A percentile compares a stretch with the other conserved stretches of the same genome.
Conservation (phyloP, 2,329 filamentous ascomycete species). For the Aspergillus latus region DNA sequence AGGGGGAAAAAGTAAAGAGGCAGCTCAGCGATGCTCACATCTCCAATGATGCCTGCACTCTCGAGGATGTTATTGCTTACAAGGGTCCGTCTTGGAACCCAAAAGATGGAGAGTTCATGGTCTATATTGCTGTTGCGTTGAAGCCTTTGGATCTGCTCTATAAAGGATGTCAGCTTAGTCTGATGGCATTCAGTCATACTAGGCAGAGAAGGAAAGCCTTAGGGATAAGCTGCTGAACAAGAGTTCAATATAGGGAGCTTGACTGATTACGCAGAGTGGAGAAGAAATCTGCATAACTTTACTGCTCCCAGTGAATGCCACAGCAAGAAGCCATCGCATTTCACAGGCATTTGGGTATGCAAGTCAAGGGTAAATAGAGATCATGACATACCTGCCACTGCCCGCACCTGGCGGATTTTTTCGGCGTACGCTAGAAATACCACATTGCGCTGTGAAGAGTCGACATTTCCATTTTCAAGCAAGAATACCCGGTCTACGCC, state of each 20-base stretch:
- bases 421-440: slow-evolving; percentile 92
- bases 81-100: slow-evolving; percentile 87
- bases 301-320: slow-evolving; percentile 47
- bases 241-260: slow-evolving; percentile 52
- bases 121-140: slow-evolving; percentile 83
- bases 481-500: slow-evolving; percentile 98
- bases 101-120: slow-evolving; percentile 96
- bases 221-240: slow-evolving; percentile 39
- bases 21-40: slow-evolving; percentile 84
- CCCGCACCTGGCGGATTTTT: slow-evolving; percentile 76
- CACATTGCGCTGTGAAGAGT: slow-evolving; percentile 91
- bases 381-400: slow-evolving; percentile 77
- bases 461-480: slow-evolving; percentile 91
- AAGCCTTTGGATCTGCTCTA: slow-evolving; percentile 88
- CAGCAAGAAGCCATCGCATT: slow-evolving; percentile 6
- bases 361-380: not conserved
- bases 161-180: slow-evolving; percentile 56
- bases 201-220: slow-evolving; percentile 43
- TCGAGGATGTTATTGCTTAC: slow-evolving; percentile 90
- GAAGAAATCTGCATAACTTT: slow-evolving; percentile 58
- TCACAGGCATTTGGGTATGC: slow-evolving; percentile 8
- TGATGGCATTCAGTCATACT: slow-evolving; percentile 52
- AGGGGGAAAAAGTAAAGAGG: slow-evolving; percentile 87
- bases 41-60: slow-evolving; percentile 87
- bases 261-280: slow-evolving; percentile 57